Conservation (phyloP, 2,329 filamentous ascomycete species). For the Fusarium proliferatum region DNA sequence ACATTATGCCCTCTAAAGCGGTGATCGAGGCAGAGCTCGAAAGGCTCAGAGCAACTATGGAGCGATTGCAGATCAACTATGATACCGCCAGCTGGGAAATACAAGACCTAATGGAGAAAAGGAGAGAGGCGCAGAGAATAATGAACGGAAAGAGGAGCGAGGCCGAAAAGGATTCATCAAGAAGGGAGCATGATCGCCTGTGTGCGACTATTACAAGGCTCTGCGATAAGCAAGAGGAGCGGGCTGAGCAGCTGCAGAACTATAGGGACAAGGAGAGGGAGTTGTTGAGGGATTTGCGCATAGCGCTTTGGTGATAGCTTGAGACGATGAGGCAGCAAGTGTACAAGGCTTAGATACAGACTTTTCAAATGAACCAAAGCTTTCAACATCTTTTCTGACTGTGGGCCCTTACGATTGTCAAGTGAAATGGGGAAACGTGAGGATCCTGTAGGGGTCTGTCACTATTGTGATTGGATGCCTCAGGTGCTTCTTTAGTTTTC, state of each 20-base stretch:
- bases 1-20: fast-evolving
- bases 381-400: fast-evolving
- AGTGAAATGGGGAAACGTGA: too few relatives aligned
- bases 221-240: not conserved
- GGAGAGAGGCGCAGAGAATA: not conserved
- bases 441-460: too few relatives aligned
- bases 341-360: fast-evolving
- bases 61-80: fast-evolving
- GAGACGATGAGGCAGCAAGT: fast-evolving
- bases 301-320: not conserved
- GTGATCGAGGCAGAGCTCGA: not conserved
- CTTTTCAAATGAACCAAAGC: too few relatives aligned
- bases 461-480: too few relatives aligned
- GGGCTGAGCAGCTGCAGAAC: fast-evolving
- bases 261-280: not conserved
- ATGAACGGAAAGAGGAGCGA: fast-evolving
- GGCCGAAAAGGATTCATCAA: fast-evolving
- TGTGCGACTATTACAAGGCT: not conserved
- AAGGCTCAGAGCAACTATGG: fast-evolving
- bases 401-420: too few relatives aligned
- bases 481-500: too few relatives aligned
- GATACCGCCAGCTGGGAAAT: not conserved
- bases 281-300: fast-evolving
- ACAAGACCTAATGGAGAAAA: not conserved
- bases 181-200: not conserved